phyloP scores from a whole-genome alignment of 768 basidiomycete species.

The Amanita pseudoporphyria region DNA sequence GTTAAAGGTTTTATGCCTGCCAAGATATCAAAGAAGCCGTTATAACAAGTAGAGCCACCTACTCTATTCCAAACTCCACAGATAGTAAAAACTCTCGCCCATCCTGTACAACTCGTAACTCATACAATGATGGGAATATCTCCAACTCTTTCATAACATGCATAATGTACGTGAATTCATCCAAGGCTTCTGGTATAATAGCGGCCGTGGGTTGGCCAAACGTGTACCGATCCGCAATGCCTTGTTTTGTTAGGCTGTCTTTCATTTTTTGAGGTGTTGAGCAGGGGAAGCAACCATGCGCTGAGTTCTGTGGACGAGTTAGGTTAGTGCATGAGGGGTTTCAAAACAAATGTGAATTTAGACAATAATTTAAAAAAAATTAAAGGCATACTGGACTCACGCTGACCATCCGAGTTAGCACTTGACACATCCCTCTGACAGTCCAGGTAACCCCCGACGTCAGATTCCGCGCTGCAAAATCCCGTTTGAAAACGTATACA shows the following conservation, averaged over 20 bases:
- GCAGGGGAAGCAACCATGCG: constrained; percentile 61
- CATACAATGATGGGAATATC: constrained; percentile 28
- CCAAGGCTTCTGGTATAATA: constrained; percentile 21
- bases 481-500: background rate
- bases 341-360: constrained; percentile 24
- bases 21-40: background rate
- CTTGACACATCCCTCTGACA: constrained; percentile 33
- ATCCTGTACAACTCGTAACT: constrained; percentile 15
- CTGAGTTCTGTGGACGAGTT: constrained; percentile 30
- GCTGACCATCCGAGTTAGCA: constrained; percentile 25
- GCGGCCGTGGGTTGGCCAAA: constrained; percentile 28
- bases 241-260: constrained; percentile 28
- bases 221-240: constrained; percentile 27
- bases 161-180: constrained; percentile 25
- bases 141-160: constrained; percentile 23
- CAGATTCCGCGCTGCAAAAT: constrained; percentile 25
- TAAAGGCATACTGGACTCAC: constrained; percentile 14
- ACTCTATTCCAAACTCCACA: constrained; percentile 27
- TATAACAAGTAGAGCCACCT: constrained; percentile 4
- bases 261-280: constrained; percentile 40
- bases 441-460: constrained; percentile 44
- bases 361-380: background rate
- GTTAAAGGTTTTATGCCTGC: background rate
- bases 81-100: constrained; percentile 32
- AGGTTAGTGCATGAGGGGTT: constrained; percentile 22